phyloP scores from a whole-genome alignment of 163 green algal species.

The Picocystis sp. region DNA sequence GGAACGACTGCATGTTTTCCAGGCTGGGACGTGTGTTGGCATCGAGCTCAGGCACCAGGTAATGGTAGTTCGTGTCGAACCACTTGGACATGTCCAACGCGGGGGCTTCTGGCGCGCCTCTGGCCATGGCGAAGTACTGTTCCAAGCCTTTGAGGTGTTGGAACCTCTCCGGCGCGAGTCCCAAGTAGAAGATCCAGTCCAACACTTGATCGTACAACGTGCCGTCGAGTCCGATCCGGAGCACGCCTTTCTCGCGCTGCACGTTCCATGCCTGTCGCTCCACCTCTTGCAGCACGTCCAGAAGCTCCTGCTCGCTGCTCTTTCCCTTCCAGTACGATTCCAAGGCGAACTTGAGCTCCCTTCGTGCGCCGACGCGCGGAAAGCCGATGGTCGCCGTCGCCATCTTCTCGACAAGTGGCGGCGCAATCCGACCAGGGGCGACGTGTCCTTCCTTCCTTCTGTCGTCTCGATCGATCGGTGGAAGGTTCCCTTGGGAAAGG shows the following conservation, averaged over 20 bases:
- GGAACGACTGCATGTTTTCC: slow-evolving; percentile 29
- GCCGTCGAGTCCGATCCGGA: slow-evolving; percentile 37
- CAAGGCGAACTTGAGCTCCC: slow-evolving; percentile 67
- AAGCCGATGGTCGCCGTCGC: slow-evolving; percentile 28
- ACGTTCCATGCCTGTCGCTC: slow-evolving; percentile 39
- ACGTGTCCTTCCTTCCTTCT: no score
- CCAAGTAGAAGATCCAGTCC: slow-evolving; percentile 54
- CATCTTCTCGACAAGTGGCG: no score
- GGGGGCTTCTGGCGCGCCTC: slow-evolving; percentile 29
- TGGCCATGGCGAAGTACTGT: slow-evolving; percentile 76
- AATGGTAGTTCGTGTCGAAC: slow-evolving; percentile 91
- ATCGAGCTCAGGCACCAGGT: slow-evolving; percentile 60
- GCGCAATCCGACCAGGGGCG: no score
- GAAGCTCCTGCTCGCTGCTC: slow-evolving; percentile 26
- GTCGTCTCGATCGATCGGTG: no score
- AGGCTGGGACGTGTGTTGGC: slow-evolving; percentile 20
- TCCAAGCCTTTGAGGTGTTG: slow-evolving; percentile 26
- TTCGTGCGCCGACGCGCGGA: slow-evolving; percentile 53
- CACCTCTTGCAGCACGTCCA: slow-evolving; percentile 20
- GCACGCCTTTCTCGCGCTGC: slow-evolving; percentile 30
- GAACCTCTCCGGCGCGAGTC: slow-evolving; percentile 47
- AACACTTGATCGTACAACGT: slow-evolving; percentile 81
- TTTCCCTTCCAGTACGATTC: slow-evolving; percentile 56
- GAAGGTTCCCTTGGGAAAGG: no score
- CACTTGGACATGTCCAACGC: slow-evolving; percentile 84